Evolutionary conservation across 345 rosid genomes (phyloP).

Genomic region (Moricandia arvensis): DNA sequence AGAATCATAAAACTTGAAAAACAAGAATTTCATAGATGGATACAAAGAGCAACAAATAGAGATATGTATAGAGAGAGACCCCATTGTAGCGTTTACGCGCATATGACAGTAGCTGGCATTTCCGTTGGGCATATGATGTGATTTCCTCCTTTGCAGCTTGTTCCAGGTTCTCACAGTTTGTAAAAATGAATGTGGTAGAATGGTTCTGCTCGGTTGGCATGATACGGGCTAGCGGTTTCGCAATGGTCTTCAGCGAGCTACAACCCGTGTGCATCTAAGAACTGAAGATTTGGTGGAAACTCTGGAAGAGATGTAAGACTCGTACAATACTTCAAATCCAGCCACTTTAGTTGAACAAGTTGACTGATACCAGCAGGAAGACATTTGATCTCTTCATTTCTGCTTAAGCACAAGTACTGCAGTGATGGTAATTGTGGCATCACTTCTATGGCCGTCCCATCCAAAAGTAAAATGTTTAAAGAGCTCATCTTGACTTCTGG

Average conservation of each 20-base stretch:
- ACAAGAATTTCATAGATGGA: too few species aligned
- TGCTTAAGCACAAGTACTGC: neutral
- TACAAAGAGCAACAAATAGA: too few species aligned
- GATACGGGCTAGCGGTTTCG: neutral
- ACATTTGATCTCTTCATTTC: neutral
- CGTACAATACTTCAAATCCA: neutral
- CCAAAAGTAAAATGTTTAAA: neutral
- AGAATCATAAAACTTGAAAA: neutral
- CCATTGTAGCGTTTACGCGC: neutral
- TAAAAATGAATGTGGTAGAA: neutral
- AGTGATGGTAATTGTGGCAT: neutral
- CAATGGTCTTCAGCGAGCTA: neutral
- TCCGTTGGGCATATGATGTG: neutral
- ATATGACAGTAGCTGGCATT: neutral
- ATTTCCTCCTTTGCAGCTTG: neutral
- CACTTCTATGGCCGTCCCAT: neutral
- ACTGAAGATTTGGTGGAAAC: neutral
- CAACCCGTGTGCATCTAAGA: constrained; percentile 13
- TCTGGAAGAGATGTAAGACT: neutral
- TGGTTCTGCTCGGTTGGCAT: neutral
- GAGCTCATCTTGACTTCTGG: neutral
- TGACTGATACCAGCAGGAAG: neutral
- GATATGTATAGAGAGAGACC: too few species aligned
- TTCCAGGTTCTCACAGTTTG: neutral
- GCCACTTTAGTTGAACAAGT: neutral